Conservation (phyloP, 352 stramenopile genomes). For the Pythium aristosporum region DNA sequence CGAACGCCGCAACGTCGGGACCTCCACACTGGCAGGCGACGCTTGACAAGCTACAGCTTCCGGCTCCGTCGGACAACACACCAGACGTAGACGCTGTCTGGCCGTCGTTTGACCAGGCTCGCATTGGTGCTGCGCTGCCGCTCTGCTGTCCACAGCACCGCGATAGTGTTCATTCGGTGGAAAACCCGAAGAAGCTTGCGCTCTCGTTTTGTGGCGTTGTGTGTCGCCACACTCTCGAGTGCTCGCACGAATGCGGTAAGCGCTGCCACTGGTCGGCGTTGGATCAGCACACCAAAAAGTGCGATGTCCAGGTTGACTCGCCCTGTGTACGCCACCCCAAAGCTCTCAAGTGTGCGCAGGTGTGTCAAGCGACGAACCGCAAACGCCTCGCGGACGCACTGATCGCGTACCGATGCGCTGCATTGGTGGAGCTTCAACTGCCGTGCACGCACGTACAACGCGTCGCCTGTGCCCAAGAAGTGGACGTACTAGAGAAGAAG, state of each 20-base stretch:
- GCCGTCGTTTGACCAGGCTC: slow-evolving; percentile 37
- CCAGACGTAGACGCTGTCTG: slow-evolving; percentile 24
- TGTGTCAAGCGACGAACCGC: slow-evolving; percentile 33
- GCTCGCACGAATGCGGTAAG: slow-evolving; percentile 64
- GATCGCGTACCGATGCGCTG: slow-evolving; percentile 52
- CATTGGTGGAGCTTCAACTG: slow-evolving; percentile 51
- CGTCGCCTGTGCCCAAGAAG: slow-evolving; percentile 49
- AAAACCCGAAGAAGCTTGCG: slow-evolving; percentile 33
- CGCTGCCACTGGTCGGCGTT: slow-evolving; percentile 71
- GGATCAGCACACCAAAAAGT: slow-evolving; percentile 57
- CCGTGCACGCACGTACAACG: slow-evolving; percentile 62
- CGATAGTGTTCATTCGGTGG: slow-evolving; percentile 24
- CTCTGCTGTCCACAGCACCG: slow-evolving; percentile 82
- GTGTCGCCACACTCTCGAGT: slow-evolving; percentile 57
- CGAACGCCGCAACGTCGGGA: slow-evolving; percentile 25
- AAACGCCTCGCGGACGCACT: slow-evolving; percentile 44
- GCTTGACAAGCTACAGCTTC: slow-evolving; percentile 49
- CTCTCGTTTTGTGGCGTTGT: slow-evolving; percentile 77
- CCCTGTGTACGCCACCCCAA: slow-evolving; percentile 59
- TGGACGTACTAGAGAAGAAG: slow-evolving; percentile 36
- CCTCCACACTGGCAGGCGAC: slow-evolving; percentile 77
- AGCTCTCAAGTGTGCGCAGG: slow-evolving; percentile 45
- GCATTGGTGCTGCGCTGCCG: slow-evolving; percentile 57
- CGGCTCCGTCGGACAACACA: slow-evolving; percentile 42
- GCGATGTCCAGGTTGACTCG: slow-evolving; percentile 55